These are phyloP conservation scores for Stipa capillata DNA, from an alignment of 176 grass and related monocot genomes.

Conservation along the genomic window DNA sequence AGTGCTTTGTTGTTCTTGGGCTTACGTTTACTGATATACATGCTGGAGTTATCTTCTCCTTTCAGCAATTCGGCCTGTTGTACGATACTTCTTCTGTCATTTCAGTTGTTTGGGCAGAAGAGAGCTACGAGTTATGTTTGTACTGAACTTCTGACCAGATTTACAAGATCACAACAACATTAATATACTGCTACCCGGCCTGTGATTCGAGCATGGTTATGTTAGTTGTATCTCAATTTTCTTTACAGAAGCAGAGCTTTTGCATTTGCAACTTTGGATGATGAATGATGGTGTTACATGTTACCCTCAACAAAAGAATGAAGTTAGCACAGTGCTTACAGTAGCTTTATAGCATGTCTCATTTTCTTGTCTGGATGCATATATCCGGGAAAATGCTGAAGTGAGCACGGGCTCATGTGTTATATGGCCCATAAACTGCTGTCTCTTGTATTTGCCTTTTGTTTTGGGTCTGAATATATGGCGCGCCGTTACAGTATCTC, in stretches of 20 bases:
- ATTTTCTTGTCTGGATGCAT: not conserved
- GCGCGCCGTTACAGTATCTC: no score
- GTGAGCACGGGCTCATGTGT: no score
- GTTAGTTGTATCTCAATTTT: not conserved
- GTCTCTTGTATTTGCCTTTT: no score
- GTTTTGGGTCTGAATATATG: not conserved
- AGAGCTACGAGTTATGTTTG: constrained; percentile 28
- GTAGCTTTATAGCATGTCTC: not conserved
- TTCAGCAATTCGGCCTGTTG: not conserved
- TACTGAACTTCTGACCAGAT: not conserved
- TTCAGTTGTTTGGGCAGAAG: constrained; percentile 31
- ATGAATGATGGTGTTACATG: not conserved
- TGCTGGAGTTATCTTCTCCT: not conserved
- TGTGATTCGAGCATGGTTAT: not conserved
- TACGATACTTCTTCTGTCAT: not conserved
- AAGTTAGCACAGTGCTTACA: not conserved
- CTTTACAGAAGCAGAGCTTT: not conserved
- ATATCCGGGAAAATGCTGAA: no score
- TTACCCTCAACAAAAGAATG: not conserved
- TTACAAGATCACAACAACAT: not conserved
- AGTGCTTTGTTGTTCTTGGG: not conserved
- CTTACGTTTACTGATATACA: not conserved
- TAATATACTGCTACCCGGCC: not conserved
- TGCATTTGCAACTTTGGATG: not conserved
- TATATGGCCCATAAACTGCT: no score